phyloP scores from a whole-genome alignment of 768 basidiomycete species.

The Termitomyces sp. region DNA sequence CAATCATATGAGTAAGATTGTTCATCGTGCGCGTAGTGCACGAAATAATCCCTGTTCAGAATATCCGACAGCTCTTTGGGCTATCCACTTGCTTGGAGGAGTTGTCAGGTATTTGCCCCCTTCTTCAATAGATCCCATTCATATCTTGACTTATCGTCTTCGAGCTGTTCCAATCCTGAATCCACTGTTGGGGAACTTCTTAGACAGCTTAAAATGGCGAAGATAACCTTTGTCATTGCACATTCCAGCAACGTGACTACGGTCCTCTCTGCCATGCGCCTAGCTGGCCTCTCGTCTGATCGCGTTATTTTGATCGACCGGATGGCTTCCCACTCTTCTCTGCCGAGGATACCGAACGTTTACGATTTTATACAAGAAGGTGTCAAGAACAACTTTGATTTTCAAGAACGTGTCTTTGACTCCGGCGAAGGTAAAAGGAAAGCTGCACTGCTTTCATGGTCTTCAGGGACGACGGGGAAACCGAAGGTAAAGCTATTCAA shows the following conservation, averaged over 20 bases:
- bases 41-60: conserved; percentile 25
- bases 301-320: conserved; percentile 37
- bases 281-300: conserved; percentile 30
- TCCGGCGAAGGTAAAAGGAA: conserved; percentile 56
- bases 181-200: conserved; percentile 50
- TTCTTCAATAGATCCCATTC: not conserved
- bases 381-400: conserved; percentile 20
- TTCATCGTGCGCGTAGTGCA: not conserved
- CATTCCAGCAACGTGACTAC: conserved; percentile 36
- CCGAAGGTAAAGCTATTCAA: conserved; percentile 43
- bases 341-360: conserved; percentile 16
- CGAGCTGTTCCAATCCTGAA: conserved; percentile 51
- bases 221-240: conserved; percentile 38
- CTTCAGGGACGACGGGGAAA: conserved; percentile 65
- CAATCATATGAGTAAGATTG: conserved; percentile 44
- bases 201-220: conserved; percentile 44
- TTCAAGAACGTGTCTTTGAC: conserved; percentile 38
- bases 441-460: conserved; percentile 60
- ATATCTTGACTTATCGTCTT: not conserved
- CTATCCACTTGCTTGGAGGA: conserved; percentile 45
- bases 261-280: conserved; percentile 32
- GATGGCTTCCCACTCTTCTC: not conserved
- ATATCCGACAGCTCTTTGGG: conserved; percentile 47
- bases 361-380: conserved; percentile 24
- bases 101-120: conserved; percentile 41